Conservation (phyloP, 176 grass and related monocot species). For the Rhipidocladum racemiflorum region DNA sequence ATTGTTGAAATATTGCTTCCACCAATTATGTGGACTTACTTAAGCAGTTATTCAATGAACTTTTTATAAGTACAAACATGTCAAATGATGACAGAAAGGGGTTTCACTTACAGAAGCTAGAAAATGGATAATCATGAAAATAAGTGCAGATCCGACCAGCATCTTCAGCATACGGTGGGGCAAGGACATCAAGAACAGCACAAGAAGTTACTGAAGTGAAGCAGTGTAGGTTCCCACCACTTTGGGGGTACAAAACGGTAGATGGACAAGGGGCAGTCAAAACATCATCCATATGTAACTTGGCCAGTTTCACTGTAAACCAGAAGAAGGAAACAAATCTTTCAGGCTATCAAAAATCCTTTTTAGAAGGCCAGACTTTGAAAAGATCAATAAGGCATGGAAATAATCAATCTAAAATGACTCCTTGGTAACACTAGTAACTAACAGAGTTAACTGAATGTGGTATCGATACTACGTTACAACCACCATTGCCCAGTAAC, state of each 20-base stretch:
- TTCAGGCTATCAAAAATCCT: conserved; percentile 7
- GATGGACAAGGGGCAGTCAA: conserved; percentile 55
- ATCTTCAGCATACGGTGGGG: conserved; percentile 56
- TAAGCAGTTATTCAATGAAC: not conserved
- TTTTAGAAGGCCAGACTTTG: not conserved
- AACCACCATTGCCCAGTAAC: not conserved
- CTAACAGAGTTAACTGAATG: not conserved
- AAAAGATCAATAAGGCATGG: not conserved
- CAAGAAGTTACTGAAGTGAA: conserved; percentile 75
- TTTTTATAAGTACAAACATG: not conserved
- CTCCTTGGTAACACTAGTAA: not conserved
- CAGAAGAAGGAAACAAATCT: not conserved
- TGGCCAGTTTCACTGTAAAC: conserved; percentile 61
- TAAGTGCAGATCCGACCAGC: conserved; percentile 62
- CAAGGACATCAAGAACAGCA: conserved; percentile 76
- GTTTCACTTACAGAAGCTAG: conserved; percentile 65
- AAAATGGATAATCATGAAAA: conserved; percentile 65
- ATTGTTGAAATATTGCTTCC: conserved; percentile 1
- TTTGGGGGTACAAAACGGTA: conserved; percentile 60
- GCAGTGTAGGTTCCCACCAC: conserved; percentile 70
- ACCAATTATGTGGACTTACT: conserved; percentile 7
- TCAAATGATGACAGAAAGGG: not conserved
- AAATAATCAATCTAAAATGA: conserved; percentile 9
- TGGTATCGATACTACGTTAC: not conserved
- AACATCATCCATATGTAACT: conserved; percentile 65